phyloP scores from a whole-genome alignment of 2,329 filamentous ascomycete species.

The Thielaviopsis musarum region DNA sequence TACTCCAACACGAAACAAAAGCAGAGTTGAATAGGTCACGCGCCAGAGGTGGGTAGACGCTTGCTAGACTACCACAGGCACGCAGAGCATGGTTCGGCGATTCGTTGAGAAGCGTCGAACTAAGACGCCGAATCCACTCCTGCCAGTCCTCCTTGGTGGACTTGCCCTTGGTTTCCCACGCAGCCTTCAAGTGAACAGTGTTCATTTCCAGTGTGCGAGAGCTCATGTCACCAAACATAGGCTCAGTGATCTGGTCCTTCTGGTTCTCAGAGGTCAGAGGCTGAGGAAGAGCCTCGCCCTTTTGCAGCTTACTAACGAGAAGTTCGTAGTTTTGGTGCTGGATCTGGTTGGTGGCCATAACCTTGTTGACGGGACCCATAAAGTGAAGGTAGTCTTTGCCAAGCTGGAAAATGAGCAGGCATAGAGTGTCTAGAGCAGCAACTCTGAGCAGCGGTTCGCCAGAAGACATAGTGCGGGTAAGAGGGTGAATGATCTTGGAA shows the following conservation, averaged over 20 bases:
- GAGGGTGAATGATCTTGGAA: conserved; percentile 85
- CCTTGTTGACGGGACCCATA: conserved; percentile 82
- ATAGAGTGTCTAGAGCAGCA: conserved; percentile 82
- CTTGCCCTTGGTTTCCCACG: conserved; percentile 93
- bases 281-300: conserved; percentile 86
- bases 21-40: conserved; percentile 95
- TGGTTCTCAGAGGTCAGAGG: conserved; percentile 77
- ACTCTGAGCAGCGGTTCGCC: conserved; percentile 58
- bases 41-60: conserved; percentile 78
- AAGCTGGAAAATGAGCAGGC: conserved; percentile 86
- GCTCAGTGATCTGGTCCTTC: conserved; percentile 60
- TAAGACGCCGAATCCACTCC: conserved; percentile 95
- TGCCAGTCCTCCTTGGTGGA: conserved; percentile 98
- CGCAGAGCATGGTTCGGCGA: conserved; percentile 90
- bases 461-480: conserved; percentile 64
- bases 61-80: conserved; percentile 81
- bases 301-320: conserved; percentile 80
- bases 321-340: conserved; percentile 85
- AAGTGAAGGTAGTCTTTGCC: conserved; percentile 93
- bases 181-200: conserved; percentile 87
- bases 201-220: conserved; percentile 96
- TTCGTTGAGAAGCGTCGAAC: conserved; percentile 84
- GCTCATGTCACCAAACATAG: conserved; percentile 64
- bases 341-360: conserved; percentile 61
- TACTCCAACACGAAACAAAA: conserved; percentile 97